Evolutionary conservation across 225 moss, liverwort and hornwort species (phyloP).

Genomic region (Antitrichia curtipendula): DNA sequence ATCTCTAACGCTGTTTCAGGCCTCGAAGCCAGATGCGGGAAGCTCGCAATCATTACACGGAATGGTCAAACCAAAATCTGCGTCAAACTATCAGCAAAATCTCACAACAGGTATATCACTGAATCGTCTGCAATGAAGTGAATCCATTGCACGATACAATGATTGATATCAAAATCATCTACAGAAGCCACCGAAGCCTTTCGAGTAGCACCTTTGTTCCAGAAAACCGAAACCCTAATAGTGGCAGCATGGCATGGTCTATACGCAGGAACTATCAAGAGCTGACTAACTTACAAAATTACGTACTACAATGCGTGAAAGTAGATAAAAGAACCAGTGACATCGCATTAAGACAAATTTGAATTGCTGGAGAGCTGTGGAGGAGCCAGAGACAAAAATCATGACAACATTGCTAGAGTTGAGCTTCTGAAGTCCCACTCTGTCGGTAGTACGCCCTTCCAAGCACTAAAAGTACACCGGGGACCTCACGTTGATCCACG

Average conservation of each 20-base stretch:
- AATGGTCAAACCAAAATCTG: not conserved
- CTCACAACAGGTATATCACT: not conserved
- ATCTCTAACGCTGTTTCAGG: not conserved
- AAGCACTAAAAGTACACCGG: not conserved
- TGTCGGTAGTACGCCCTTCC: not conserved
- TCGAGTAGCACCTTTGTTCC: not conserved
- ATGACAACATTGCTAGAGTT: not conserved
- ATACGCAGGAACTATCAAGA: not conserved
- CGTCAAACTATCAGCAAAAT: not conserved
- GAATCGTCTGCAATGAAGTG: not conserved
- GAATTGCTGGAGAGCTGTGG: not conserved
- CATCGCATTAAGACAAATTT: not conserved
- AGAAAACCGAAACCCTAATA: not conserved
- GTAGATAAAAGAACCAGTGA: not conserved
- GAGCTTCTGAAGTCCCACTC: not conserved
- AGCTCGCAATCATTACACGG: not conserved
- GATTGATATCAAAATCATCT: not conserved
- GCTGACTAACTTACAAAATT: not conserved
- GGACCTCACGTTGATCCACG: not conserved
- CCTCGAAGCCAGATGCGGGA: not conserved
- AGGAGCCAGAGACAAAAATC: not conserved
- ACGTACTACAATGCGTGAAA: not conserved
- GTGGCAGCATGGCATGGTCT: no score
- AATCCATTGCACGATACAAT: not conserved
- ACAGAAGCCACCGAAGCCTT: not conserved